Evolutionary conservation across 805 yeast species (phyloP).

Genomic region (Candida hispaniensis): DNA sequence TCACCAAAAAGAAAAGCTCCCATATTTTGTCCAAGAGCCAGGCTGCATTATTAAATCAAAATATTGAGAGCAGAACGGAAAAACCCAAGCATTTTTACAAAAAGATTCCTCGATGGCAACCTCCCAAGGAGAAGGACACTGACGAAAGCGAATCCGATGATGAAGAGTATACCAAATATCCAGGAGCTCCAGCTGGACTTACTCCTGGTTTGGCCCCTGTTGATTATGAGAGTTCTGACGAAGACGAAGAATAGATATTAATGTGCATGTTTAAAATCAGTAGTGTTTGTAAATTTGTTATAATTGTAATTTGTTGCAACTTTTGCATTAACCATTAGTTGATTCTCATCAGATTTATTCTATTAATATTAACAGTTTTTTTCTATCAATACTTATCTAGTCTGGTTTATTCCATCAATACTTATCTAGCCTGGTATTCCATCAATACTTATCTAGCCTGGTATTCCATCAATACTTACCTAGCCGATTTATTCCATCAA

Average conservation of each 20-base stretch:
- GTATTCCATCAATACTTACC: too few species aligned
- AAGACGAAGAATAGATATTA: constrained; percentile 4
- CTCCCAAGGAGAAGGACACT: constrained; percentile 12
- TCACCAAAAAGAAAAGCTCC: constrained; percentile 4
- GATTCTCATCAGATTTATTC: too few species aligned
- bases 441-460: too few species aligned
- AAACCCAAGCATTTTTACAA: constrained; percentile 13
- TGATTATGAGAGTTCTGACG: constrained; percentile 21
- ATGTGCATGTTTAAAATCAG: too few species aligned
- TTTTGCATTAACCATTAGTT: too few species aligned
- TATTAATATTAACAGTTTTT: too few species aligned
- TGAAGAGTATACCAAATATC: constrained; percentile 12
- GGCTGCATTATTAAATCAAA: constrained; percentile 3
- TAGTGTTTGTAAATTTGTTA: too few species aligned
- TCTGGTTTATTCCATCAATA: too few species aligned
- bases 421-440: too few species aligned
- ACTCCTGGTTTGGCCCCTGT: constrained; percentile 27
- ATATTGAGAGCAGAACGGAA: constrained; percentile 2
- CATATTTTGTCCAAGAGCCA: constrained; percentile 9
- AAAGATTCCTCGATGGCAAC: constrained; percentile 5
- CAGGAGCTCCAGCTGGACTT: constrained; percentile 19
- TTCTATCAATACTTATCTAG: too few species aligned
- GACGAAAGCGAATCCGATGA: constrained; percentile 10
- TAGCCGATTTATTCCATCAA: too few species aligned
- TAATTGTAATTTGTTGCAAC: too few species aligned